A percentile compares a stretch with the other conserved stretches of the same genome.
Evolutionary conservation across 2,329 filamentous ascomycete species (phyloP).

Genomic region (Fonsecaea nubica): DNA sequence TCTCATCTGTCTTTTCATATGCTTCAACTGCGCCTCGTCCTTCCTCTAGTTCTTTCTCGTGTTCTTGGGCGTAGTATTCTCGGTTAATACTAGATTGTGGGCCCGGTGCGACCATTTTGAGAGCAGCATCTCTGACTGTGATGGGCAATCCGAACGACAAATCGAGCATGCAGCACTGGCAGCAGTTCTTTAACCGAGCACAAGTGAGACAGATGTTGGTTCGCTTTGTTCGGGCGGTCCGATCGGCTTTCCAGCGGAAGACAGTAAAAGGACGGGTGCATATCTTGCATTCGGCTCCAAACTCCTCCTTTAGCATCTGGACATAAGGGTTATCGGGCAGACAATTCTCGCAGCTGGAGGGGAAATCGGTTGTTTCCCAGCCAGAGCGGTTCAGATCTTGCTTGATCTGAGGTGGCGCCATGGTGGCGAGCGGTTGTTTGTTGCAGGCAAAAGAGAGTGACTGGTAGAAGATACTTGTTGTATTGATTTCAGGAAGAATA

Average conservation of each 20-base stretch:
- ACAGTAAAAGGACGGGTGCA: constrained; percentile 96
- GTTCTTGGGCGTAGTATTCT: constrained; percentile 97
- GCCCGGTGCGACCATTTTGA: constrained; percentile 97
- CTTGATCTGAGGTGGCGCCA: constrained; percentile 91
- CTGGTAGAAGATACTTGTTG: not conserved
- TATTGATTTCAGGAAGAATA: not conserved
- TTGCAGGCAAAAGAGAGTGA: not conserved
- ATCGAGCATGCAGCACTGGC: constrained; percentile 98
- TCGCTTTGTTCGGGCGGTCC: constrained; percentile 87
- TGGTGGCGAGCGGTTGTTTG: constrained; percentile 23
- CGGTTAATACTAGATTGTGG: constrained; percentile 91
- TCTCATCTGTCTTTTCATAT: constrained; percentile 97
- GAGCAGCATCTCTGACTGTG: constrained; percentile 89
- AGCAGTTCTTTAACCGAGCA: constrained; percentile 97
- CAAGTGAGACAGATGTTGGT: constrained; percentile 97
- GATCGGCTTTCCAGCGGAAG: constrained; percentile 92
- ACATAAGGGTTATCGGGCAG: constrained; percentile 96
- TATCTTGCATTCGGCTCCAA: constrained; percentile 83
- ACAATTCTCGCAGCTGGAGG: constrained; percentile 76
- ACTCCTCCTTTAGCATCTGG: constrained; percentile 98
- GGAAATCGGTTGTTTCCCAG: constrained; percentile 76
- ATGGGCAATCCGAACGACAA: constrained; percentile 94
- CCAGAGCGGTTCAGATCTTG: constrained; percentile 93
- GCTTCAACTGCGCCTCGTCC: constrained; percentile 83
- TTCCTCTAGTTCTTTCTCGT: constrained; percentile 93